A percentile compares a stretch with the other conserved stretches of the same genome.
Conservation (phyloP, 129 eudicot species). For the Arctium lappa region DNA sequence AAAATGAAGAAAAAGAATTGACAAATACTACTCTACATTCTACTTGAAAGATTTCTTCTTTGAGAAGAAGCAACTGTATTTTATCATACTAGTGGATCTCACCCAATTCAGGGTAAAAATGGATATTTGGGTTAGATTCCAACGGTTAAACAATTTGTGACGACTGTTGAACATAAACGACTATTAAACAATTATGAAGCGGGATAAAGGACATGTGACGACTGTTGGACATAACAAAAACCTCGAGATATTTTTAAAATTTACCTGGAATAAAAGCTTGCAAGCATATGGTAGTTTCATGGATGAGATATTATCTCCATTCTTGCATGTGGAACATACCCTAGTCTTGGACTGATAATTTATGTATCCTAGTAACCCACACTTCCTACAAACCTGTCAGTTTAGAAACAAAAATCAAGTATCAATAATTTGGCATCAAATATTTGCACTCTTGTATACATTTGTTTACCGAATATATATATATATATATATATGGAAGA, state of each 20-base stretch:
- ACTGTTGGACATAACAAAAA: neutral
- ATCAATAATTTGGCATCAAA: neutral
- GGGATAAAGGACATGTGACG: neutral
- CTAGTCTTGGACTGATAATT: constrained; percentile 62
- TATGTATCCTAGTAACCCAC: constrained; percentile 90
- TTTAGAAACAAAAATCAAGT: neutral
- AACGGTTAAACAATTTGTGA: neutral
- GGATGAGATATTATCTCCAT: constrained; percentile 70
- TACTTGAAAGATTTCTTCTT: too few relatives aligned
- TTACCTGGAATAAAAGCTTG: constrained; percentile 97
- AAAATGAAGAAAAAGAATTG: neutral
- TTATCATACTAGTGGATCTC: too few relatives aligned
- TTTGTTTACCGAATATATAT: neutral
- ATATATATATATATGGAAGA: neutral
- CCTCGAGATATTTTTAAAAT: neutral
- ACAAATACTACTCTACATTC: too few relatives aligned
- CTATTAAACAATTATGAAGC: too few relatives aligned
- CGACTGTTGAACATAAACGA: too few relatives aligned
- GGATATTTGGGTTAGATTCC: neutral
- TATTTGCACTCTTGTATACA: neutral
- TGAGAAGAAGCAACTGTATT: neutral
- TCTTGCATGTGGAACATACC: constrained; percentile 75
- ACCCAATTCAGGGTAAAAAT: neutral
- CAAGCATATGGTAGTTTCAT: constrained; percentile 97
- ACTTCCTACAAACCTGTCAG: constrained; percentile 77